A percentile compares a stretch with the other conserved stretches of the same genome.
phyloP scores from a whole-genome alignment of 768 basidiomycete genomes.

The Terana coerulea region DNA sequence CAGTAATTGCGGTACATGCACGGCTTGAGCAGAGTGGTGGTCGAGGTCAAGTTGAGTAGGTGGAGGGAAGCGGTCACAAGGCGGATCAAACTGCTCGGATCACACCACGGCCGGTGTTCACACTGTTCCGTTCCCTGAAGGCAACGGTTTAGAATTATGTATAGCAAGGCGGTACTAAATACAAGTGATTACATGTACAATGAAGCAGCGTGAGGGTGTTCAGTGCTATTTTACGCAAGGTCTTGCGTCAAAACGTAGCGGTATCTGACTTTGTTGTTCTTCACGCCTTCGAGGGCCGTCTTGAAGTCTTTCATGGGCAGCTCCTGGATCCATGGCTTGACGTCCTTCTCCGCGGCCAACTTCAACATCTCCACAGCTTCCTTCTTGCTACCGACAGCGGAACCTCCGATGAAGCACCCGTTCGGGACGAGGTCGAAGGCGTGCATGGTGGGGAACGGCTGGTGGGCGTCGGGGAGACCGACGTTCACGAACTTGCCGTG shows the following conservation, averaged over 20 bases:
- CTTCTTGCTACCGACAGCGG: constrained; percentile 51
- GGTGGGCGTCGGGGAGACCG: constrained; percentile 46
- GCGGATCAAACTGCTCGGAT: too few species aligned
- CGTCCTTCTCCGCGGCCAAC: constrained; percentile 48
- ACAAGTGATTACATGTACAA: too few species aligned
- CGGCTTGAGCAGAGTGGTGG: too few species aligned
- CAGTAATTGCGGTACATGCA: too few species aligned
- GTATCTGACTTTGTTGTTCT: constrained; percentile 47
- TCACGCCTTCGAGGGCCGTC: constrained; percentile 44
- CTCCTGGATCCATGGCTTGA: constrained; percentile 42
- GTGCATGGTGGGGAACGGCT: constrained; percentile 27
- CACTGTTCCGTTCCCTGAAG: too few species aligned
- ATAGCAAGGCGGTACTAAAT: too few species aligned
- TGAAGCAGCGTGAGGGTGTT: too few species aligned
- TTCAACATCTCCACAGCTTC: constrained; percentile 56
- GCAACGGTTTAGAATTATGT: too few species aligned
- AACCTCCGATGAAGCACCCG: constrained; percentile 20
- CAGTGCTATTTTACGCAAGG: constrained; percentile 5
- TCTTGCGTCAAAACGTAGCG: constrained; percentile 43
- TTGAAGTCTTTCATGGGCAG: constrained; percentile 44
- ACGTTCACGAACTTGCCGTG: constrained; percentile 53
- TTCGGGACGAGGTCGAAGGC: constrained; percentile 28
- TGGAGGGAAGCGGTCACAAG: too few species aligned
- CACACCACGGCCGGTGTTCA: not conserved
- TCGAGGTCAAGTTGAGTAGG: too few species aligned